phyloP scores from a whole-genome alignment of 1,139 yeast genomes.

The Hyphopichia pseudoburtonii region DNA sequence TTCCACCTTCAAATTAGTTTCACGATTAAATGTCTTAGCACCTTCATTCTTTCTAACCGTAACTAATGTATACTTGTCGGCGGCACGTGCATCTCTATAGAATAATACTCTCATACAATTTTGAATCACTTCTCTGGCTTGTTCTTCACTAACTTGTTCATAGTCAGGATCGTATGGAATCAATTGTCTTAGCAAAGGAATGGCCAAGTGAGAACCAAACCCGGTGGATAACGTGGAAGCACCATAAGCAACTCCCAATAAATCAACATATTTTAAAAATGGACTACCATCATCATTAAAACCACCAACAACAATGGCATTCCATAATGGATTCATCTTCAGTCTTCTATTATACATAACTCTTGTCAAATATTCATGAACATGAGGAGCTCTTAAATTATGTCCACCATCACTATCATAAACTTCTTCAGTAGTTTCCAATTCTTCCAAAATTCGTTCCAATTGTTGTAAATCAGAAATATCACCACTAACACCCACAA shows the following conservation, averaged over 20 bases:
- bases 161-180: conserved; percentile 79
- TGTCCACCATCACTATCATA: conserved; percentile 81
- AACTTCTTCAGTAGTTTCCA: conserved; percentile 68
- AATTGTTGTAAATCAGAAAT: conserved; percentile 90
- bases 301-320: conserved; percentile 89
- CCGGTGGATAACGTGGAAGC: conserved; percentile 95
- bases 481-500: conserved; percentile 95
- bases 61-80: conserved; percentile 81
- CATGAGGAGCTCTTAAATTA: conserved; percentile 76
- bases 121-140: conserved; percentile 72
- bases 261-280: conserved; percentile 81
- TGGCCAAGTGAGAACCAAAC: conserved; percentile 91
- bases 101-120: conserved; percentile 93
- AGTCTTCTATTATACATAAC: conserved; percentile 86
- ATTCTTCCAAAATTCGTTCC: conserved; percentile 70
- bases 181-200: conserved; percentile 84
- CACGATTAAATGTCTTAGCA: conserved; percentile 48
- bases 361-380: conserved; percentile 83
- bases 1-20: conserved; percentile 64
- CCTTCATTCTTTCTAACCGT: conserved; percentile 59
- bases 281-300: conserved; percentile 66
- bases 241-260: conserved; percentile 87
- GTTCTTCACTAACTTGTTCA: conserved; percentile 64
- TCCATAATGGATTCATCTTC: conserved; percentile 96
- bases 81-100: conserved; percentile 94